Base-by-base conservation (phyloP, 2,329 filamentous ascomycete genomes). In the Teratosphaeria epicoccoides region DNA sequence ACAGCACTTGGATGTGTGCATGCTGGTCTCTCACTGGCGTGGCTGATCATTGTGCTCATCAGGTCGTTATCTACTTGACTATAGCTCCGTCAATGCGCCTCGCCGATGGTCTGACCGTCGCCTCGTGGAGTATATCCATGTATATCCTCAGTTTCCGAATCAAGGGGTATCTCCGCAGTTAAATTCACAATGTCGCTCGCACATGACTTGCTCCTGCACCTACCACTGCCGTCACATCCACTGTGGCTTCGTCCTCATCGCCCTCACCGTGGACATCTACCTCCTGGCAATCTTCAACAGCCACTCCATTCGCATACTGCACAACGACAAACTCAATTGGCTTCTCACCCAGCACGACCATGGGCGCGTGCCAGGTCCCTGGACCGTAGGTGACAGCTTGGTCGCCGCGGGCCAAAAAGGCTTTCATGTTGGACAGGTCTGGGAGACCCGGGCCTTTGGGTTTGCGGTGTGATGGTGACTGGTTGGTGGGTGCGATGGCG, bases 301-400 rank as follows among this genome's bases (percentile, higher is more conserved):
- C 79, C 11, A 93, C 84, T 2, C 87, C 89, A 68, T 94, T 97
- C 28, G 83, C 83, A 72, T 87, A 93, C 72, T 97, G 91, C 59
- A 87, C 80, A 1, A 97, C 91, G 4, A 95, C 80, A 68, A 96
- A 97, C 65, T 93, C 88, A 46, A 96, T 74, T 20, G 82, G 76
- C 50, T 74, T 71, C 44, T 71, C 68, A 0, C 90, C 90, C 47
- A 97, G 70, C 14, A 88, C 89, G 12, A 89, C 86, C 91, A 98
- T 97, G 0, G 93, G 93, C 55, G 91, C 89, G 73, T 98, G 93
- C 91, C 84, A 98, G 50, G 89, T 96, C 4, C 88, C 93, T 1
- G 87, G 83, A 1, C 80, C 88, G 68, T 97, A 98, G 2, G 89
- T 96, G 12, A 98, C 88, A 10, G 88, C 90, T 72, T 95, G 88